phyloP scores from a whole-genome alignment of 345 rosid genomes.

The Gossypium ekmanianum region DNA sequence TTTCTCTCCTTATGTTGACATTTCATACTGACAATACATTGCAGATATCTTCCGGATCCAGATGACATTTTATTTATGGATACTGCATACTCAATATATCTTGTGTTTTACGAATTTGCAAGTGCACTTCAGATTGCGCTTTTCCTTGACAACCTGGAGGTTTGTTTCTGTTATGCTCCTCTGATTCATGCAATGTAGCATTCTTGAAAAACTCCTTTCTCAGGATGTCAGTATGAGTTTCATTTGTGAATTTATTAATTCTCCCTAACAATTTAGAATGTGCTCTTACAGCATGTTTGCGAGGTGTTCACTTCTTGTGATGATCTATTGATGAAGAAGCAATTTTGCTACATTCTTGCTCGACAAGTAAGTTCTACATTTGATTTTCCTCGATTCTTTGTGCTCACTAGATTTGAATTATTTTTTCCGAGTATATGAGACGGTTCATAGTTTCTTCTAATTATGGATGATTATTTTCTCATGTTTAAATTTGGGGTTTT shows the following conservation, averaged over 20 bases:
- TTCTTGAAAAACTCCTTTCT: neutral
- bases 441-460: neutral
- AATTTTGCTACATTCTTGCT: constrained; percentile 84
- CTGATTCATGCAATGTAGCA: neutral
- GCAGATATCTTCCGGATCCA: too few species aligned
- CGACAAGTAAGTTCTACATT: constrained; percentile 61
- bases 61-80: constrained; percentile 44
- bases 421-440: neutral
- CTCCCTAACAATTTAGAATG: constrained; percentile 19
- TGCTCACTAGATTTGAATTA: neutral
- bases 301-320: constrained; percentile 76
- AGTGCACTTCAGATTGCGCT: constrained; percentile 85
- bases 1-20: too few species aligned
- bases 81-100: constrained; percentile 75
- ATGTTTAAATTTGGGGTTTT: neutral
- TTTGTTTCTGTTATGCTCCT: constrained; percentile 18
- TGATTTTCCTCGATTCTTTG: neutral
- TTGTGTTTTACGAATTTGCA: constrained; percentile 64
- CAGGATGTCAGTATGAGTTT: neutral
- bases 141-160: constrained; percentile 80
- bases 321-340: constrained; percentile 66
- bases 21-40: neutral
- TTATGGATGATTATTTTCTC: neutral
- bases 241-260: neutral
- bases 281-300: constrained; percentile 60